phyloP scores from a whole-genome alignment of 768 basidiomycete genomes.

The Panaeolus papilionaceus region DNA sequence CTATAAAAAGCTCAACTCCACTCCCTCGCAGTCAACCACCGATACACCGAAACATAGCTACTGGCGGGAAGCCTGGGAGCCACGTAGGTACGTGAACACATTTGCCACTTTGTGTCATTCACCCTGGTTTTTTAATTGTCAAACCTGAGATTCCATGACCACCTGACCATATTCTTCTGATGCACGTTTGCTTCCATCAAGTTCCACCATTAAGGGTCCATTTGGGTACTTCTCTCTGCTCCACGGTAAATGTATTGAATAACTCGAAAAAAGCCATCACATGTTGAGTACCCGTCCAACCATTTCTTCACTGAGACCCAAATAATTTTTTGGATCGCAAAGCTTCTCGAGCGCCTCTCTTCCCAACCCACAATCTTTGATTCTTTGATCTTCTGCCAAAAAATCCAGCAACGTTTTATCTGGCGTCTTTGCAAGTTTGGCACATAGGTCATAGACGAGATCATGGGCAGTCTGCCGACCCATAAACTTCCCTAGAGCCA shows the following conservation, averaged over 20 bases:
- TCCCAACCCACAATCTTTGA: constrained; percentile 33
- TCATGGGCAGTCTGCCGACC: constrained; percentile 54
- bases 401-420: constrained; percentile 38
- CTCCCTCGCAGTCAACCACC: background rate
- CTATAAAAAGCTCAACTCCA: constrained; percentile 13
- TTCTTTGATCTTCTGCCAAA: constrained; percentile 34
- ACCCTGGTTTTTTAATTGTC: constrained; percentile 9
- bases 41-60: background rate
- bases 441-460: constrained; percentile 49
- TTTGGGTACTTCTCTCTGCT: background rate
- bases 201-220: background rate
- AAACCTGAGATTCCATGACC: constrained; percentile 1
- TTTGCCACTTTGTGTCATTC: constrained; percentile 7
- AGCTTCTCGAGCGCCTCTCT: constrained; percentile 35
- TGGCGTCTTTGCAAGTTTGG: constrained; percentile 29
- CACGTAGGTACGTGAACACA: constrained; percentile 5
- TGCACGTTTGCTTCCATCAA: constrained; percentile 13
- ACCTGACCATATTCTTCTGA: constrained; percentile 12
- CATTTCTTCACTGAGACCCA: constrained; percentile 43
- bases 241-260: background rate
- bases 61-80: constrained; percentile 11
- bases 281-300: constrained; percentile 26
- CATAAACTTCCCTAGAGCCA: constrained; percentile 46
- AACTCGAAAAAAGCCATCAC: background rate
- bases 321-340: constrained; percentile 46